A percentile compares a stretch with the other conserved stretches of the same genome.
These are phyloP conservation scores for Leishmania amazonensis DNA, from an alignment of 208 protist genomes.

Conservation along the genomic window DNA sequence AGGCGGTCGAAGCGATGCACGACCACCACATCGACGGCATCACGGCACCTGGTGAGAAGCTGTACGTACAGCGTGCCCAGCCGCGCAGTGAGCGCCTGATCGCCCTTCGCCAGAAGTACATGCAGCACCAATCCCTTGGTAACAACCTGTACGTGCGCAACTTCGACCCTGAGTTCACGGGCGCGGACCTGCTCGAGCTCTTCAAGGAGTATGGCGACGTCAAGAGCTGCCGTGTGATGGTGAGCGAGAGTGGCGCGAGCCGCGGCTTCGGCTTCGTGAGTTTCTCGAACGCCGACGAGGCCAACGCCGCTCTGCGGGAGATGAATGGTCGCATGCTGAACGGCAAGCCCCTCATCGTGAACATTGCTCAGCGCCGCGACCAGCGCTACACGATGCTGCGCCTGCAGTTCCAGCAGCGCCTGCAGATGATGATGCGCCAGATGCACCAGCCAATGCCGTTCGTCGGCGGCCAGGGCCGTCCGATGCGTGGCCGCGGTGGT, in stretches of 20 bases:
- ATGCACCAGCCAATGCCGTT: conserved; percentile 62
- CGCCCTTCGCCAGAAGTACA: conserved; percentile 88
- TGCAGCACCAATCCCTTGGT: conserved; percentile 89
- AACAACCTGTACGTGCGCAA: conserved; percentile 99
- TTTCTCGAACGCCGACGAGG: conserved; percentile 98
- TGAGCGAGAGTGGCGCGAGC: conserved; percentile 91
- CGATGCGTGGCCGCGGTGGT: conserved; percentile 40
- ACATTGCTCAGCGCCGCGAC: conserved; percentile 97
- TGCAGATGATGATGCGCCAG: conserved; percentile 87
- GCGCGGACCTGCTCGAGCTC: conserved; percentile 96
- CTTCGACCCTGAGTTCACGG: conserved; percentile 96
- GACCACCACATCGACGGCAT: conserved; percentile 88
- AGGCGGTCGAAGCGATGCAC: conserved; percentile 92
- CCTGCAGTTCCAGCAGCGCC: conserved; percentile 93
- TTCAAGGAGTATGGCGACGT: conserved; percentile 98
- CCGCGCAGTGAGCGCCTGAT: conserved; percentile 90
- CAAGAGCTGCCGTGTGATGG: conserved; percentile 98
- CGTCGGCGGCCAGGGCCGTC: conserved; percentile 26
- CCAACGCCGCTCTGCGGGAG: conserved; percentile 96
- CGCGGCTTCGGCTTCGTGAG: conserved; percentile 99
- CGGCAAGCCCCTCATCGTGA: conserved; percentile 97
- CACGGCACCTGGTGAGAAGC: conserved; percentile 73
- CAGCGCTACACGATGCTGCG: conserved; percentile 95
- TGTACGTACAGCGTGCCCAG: conserved; percentile 91
- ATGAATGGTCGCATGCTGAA: conserved; percentile 98